A percentile compares a stretch with the other conserved stretches of the same genome.
Conservation (phyloP, 225 moss, liverwort and hornwort genomes). For the Pleurozium schreberi region DNA sequence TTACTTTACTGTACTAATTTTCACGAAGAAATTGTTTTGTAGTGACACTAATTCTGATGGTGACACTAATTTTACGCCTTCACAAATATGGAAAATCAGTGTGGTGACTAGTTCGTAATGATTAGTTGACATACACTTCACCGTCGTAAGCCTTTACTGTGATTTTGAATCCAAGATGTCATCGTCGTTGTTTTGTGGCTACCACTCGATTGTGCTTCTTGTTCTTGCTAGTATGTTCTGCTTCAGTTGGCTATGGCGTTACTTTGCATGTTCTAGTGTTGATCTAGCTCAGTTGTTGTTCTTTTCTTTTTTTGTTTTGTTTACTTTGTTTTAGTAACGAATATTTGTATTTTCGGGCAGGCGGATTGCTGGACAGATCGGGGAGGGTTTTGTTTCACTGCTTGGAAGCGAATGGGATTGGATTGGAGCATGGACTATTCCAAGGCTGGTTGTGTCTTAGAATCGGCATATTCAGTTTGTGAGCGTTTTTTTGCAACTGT, state of each 20-base stretch:
- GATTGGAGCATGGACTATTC: constrained; percentile 39
- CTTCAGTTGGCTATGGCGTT: not conserved
- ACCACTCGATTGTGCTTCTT: not conserved
- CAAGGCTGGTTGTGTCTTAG: constrained; percentile 36
- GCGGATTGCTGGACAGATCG: constrained; percentile 69
- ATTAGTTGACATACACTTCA: not conserved
- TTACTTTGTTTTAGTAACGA: not conserved
- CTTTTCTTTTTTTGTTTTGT: not conserved
- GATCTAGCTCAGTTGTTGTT: not conserved
- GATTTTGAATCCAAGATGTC: not conserved
- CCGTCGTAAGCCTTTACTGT: not conserved
- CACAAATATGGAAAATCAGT: not conserved
- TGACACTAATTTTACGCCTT: not conserved
- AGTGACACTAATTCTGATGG: not conserved
- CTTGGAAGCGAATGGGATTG: constrained; percentile 51
- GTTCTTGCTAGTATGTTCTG: not conserved
- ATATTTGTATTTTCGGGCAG: constrained; percentile 8
- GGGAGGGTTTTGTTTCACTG: constrained; percentile 20
- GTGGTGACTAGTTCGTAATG: not conserved
- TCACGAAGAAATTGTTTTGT: not conserved
- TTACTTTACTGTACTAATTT: too few relatives aligned
- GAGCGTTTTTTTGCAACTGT: not conserved
- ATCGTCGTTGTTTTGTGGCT: not conserved
- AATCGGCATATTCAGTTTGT: constrained; percentile 41
- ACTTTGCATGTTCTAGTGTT: not conserved